Base-by-base conservation (phyloP, 371 early-diverging fungal species). In the Mycotypha africana region DNA sequence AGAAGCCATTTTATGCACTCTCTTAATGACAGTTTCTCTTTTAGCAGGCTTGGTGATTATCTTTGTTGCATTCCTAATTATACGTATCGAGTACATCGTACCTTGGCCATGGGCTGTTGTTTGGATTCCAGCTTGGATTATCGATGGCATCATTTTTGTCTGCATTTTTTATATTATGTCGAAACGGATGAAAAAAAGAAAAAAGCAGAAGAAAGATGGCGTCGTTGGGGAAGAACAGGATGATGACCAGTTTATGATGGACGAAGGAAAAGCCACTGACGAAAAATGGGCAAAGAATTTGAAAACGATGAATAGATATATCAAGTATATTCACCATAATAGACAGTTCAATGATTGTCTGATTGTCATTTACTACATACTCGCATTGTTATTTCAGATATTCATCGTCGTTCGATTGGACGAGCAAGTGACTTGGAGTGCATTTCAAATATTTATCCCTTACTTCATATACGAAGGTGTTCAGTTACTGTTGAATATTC, bases 51-150 rank as follows among this genome's bases (percentile, higher is more conserved):
- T 92, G 35, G 49, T 85, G n/a, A 81, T 93, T 38, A 60, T 86
- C 16, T 92, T 93, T 56, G 76, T 90, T 44, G 74, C 79, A 6
- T 80, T 93, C 36, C 53, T 95, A 42, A 71, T 90, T 1, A 65
- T 80, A 12, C 77, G 84, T 8, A 79, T 88, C n/a, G 95, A 95
- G 60, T 68, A 60, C 10, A 67, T 62, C 30, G 71, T 80, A 10
- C 33, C 44, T 24, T 92, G 91, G 92, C 64, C 70, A 5, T 93
- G 83, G 70, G 49, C 62, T 6, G 72, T 79, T 1, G 87, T 91
- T 0, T 91, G 90, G 67, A 77, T 76, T 30, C 95, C 95, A 4
- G 65, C 91, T 20, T 93, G 89, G 85, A 70, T 88, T 17, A 60
- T 84, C 20, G 78, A 89, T 50, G 48, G 58, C 2, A 31, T 80